Evolutionary conservation across 495 filamentous ascomycete species (phyloP), one percentile per base, ranked within the genome.

Genomic region (Choiromyces venosus): DNA sequence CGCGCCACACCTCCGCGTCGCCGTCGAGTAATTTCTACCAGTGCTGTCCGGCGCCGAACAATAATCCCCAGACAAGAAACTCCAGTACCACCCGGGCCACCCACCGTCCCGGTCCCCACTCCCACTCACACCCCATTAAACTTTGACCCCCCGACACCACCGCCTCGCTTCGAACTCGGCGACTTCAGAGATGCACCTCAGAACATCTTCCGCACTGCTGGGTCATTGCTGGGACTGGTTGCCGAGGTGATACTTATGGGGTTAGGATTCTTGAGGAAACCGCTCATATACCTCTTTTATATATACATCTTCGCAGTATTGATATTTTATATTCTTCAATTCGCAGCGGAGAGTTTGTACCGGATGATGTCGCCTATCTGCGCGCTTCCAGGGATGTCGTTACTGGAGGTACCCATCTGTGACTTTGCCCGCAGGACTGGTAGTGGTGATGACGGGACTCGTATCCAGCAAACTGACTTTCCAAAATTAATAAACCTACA

Each of bases 401-500:
- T 86, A 21, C 75, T 92, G 12, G 81, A 85, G 71, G 80, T 91
- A 8, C 87, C 89, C 21, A 88, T 91, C 75, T 93, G 90, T 74
- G 78, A 84, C 6, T 82, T 82, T 8, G 44, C 71, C 33, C 52
- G 76, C n/a, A 56, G 73, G 68, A 79, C 74, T 10, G 70, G 69
- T 29, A 70, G 74, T n/a, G 37, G 44, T 39, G 33, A 29, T 18
- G 37, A 37, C 68, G 64, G 70, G 56, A 74, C 69, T 8, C 76
- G 78, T 56, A 67, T 76, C 67, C 77, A 78, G 21, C 79, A 81
- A 5, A 84, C 89, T 25, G 87, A 90, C 70, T 93, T 92, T 71
- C 88, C 90, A 56, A 84, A 87, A 71, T 83, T 93, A 35, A 89
- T 92, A 82, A 84, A 84, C 12, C 85, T 90, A 6, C 91, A 93